Evolutionary conservation across 331 rosid species (phyloP).

Genomic region (Prunus yedoensis): DNA sequence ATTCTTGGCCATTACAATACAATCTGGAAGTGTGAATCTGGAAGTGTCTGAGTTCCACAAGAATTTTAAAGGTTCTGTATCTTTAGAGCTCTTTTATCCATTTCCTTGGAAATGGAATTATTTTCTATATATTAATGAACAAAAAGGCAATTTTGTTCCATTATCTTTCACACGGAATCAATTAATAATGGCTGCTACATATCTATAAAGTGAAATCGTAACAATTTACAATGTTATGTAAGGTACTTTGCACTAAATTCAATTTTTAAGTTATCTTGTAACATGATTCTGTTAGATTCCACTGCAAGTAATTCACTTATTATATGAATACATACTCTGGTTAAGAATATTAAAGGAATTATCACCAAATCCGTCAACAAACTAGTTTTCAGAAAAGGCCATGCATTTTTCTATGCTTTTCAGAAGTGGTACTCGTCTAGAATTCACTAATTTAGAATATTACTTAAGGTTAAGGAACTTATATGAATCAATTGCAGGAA

Average conservation of each 20-base stretch:
- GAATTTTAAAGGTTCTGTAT: neutral
- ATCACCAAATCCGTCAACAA: neutral
- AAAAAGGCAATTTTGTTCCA: neutral
- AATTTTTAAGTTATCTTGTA: no score
- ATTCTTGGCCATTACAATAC: no score
- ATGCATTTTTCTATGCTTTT: neutral
- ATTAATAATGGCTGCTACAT: neutral
- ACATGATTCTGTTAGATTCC: no score
- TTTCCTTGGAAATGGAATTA: neutral
- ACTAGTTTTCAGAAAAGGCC: neutral
- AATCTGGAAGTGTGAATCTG: no score
- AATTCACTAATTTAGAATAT: neutral
- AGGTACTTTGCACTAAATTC: no score
- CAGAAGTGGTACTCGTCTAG: neutral
- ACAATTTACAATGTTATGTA: neutral
- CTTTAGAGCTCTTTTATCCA: neutral
- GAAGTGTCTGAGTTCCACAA: no score
- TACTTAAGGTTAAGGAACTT: neutral
- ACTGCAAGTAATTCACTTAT: no score
- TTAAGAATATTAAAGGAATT: neutral
- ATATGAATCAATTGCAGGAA: slow-evolving; percentile 50
- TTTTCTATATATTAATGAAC: neutral
- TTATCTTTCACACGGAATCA: neutral
- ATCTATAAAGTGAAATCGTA: neutral
- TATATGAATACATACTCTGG: neutral